A percentile compares a stretch with the other conserved stretches of the same genome.
These are phyloP conservation scores for Podospora bellae-mahoneyi DNA, from an alignment of 495 filamentous ascomycete species.

Conservation along the genomic window DNA sequence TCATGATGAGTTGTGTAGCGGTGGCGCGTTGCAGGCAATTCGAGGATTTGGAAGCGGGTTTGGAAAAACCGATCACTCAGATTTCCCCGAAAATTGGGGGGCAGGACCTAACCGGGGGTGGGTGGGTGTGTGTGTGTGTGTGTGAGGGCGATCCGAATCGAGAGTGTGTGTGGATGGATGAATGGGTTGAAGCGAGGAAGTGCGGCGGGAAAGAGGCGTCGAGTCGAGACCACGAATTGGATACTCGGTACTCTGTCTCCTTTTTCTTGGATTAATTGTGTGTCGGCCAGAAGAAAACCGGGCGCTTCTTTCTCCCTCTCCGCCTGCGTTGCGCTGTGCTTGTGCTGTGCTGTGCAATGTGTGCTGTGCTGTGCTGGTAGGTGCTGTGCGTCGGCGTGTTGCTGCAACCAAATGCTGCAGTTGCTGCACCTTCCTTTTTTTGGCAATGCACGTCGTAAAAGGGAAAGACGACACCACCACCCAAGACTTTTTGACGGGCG, in stretches of 20 bases:
- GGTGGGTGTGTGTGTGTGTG: too few species aligned
- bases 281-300: slow-evolving; percentile 10
- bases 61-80: slow-evolving; percentile 11
- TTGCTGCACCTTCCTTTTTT: slow-evolving; percentile 30
- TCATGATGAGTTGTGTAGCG: slow-evolving; percentile 44
- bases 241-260: not conserved
- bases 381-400: slow-evolving; percentile 9
- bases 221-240: not conserved
- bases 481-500: slow-evolving; percentile 19
- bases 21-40: slow-evolving; percentile 9
- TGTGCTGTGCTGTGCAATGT: slow-evolving; percentile 8
- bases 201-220: slow-evolving; percentile 14
- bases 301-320: slow-evolving; percentile 14
- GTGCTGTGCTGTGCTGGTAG: not conserved
- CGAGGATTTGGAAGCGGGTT: slow-evolving; percentile 6
- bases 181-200: slow-evolving; percentile 8
- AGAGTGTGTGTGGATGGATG: slow-evolving; percentile 5
- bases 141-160: not conserved
- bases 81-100: slow-evolving; percentile 26
- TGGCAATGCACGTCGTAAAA: slow-evolving; percentile 24
- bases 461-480: slow-evolving; percentile 16
- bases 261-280: slow-evolving; percentile 2
- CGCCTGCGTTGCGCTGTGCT: slow-evolving; percentile 5
- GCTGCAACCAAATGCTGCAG: not conserved
- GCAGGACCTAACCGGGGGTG: slow-evolving; percentile 17